Evolutionary conservation across 2,329 filamentous ascomycete species (phyloP).

Genomic region (Ceratocystis albifundus): DNA sequence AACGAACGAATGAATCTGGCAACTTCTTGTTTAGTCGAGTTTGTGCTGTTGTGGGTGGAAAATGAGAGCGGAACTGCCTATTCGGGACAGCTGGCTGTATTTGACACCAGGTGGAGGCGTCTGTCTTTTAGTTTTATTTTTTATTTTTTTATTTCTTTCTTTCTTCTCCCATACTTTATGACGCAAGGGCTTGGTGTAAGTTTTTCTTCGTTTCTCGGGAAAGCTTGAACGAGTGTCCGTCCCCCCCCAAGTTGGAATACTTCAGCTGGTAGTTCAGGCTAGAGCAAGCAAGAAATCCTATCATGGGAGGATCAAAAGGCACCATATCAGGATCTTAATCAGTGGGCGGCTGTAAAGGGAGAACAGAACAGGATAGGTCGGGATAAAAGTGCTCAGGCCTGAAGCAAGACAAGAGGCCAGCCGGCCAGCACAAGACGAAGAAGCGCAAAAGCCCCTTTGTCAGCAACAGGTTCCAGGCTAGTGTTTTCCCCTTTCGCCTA

Average conservation of each 20-base stretch:
- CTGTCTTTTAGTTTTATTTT: not conserved
- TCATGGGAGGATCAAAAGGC: conserved; percentile 2
- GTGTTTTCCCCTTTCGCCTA: not conserved
- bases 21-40: not conserved
- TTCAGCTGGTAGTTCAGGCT: not conserved
- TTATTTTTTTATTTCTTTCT: too few relatives aligned
- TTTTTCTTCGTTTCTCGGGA: not conserved
- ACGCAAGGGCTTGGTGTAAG: not conserved
- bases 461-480: not conserved
- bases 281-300: not conserved
- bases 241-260: not conserved
- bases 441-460: not conserved
- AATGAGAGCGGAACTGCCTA: not conserved
- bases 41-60: not conserved
- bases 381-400: not conserved
- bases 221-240: not conserved
- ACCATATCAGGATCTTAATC: not conserved
- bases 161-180: not conserved
- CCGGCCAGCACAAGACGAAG: not conserved
- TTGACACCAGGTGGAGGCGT: not conserved
- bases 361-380: not conserved
- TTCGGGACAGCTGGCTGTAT: not conserved
- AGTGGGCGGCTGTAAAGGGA: not conserved
- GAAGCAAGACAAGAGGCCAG: not conserved
- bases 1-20: not conserved